A percentile compares a stretch with the other conserved stretches of the same genome.
phyloP scores from a whole-genome alignment of 768 basidiomycete genomes.

The Pleurotus tuber-regium region DNA sequence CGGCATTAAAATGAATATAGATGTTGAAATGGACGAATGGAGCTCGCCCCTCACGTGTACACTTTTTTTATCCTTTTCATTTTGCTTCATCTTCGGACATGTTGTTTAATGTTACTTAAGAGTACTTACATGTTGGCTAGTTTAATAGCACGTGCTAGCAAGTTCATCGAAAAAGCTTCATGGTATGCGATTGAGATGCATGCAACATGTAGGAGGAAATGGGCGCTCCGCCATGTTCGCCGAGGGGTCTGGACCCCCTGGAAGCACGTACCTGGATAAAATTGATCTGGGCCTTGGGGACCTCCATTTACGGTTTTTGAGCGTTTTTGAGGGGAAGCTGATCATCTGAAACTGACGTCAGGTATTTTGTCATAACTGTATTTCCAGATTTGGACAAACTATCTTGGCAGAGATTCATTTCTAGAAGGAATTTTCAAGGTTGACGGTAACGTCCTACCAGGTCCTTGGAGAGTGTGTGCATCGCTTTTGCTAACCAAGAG shows the following conservation, averaged over 20 bases:
- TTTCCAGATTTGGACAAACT: slow-evolving; percentile 1
- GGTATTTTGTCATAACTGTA: neutral
- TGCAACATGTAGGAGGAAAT: too few species aligned
- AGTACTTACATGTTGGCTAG: neutral
- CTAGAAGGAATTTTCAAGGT: neutral
- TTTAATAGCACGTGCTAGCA: too few species aligned
- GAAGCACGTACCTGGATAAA: slow-evolving; percentile 4
- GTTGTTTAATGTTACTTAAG: too few species aligned
- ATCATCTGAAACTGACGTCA: slow-evolving; percentile 8
- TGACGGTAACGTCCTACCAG: neutral
- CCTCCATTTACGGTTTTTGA: slow-evolving; percentile 11
- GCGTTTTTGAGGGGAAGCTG: too few species aligned
- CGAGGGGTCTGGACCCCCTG: too few species aligned
- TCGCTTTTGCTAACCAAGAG: too few species aligned
- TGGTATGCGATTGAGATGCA: neutral
- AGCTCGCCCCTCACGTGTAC: too few species aligned
- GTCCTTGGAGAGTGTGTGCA: too few species aligned
- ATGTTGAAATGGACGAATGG: too few species aligned
- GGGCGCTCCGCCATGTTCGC: too few species aligned
- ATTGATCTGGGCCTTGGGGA: too few species aligned
- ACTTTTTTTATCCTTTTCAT: neutral
- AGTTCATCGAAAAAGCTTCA: too few species aligned
- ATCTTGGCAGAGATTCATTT: neutral
- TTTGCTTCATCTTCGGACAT: neutral
- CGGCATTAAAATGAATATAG: slow-evolving; percentile 17